Evolutionary conservation across 768 basidiomycete species (phyloP).

Genomic region (Strobilomyces echinocephalus): DNA sequence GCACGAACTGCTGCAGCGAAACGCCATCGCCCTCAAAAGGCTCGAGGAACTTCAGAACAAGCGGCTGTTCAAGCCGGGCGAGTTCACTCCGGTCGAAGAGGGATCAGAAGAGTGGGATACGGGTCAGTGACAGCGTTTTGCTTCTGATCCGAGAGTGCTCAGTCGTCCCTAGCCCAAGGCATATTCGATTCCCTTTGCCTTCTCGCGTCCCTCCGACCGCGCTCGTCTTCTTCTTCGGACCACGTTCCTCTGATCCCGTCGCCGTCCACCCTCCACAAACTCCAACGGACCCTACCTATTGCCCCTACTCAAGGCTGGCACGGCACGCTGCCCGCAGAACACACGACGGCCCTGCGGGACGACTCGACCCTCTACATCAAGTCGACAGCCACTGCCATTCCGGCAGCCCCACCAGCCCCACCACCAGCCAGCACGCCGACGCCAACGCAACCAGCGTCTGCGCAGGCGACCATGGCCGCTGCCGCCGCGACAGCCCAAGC

Average conservation of each 20-base stretch:
- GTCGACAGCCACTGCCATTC: conserved; percentile 35
- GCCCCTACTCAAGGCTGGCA: conserved; percentile 64
- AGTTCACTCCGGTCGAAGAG: conserved; percentile 48
- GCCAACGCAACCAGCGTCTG: conserved; percentile 22
- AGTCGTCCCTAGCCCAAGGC: conserved; percentile 52
- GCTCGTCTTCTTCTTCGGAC: conserved; percentile 40
- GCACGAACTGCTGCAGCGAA: conserved; percentile 62
- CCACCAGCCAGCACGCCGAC: conserved; percentile 33
- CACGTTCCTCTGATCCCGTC: conserved; percentile 56
- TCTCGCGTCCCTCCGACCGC: conserved; percentile 68
- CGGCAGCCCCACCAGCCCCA: conserved; percentile 31
- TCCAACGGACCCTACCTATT: conserved; percentile 65
- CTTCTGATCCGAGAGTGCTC: conserved; percentile 8
- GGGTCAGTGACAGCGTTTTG: conserved; percentile 44
- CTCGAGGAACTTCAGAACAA: conserved; percentile 61
- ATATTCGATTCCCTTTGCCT: conserved; percentile 67
- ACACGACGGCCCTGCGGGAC: conserved; percentile 62
- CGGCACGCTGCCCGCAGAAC: conserved; percentile 61
- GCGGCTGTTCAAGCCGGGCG: conserved; percentile 47
- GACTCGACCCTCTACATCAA: conserved; percentile 69
- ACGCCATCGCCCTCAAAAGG: conserved; percentile 55
- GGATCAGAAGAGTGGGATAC: conserved; percentile 81
- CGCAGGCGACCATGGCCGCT: conserved; percentile 20
- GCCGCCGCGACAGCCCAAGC: conserved; percentile 23
- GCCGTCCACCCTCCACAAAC: conserved; percentile 56